These are phyloP conservation scores for Hyphopichia burtonii DNA, from an alignment of 1,139 yeast genomes.

Conservation along the genomic window DNA sequence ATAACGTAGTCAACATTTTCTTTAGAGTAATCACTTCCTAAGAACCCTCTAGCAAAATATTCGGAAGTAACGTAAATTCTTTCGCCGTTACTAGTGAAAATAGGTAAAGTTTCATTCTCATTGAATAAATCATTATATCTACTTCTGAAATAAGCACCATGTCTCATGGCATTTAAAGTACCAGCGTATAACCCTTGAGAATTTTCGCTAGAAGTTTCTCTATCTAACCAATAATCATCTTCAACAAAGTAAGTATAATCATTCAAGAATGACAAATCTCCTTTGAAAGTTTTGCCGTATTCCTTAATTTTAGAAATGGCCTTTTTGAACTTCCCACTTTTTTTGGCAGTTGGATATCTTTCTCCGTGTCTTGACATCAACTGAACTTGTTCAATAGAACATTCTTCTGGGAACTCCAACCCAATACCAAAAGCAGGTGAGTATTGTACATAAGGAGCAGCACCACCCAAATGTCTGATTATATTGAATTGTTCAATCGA, in stretches of 20 bases:
- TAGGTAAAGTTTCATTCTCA: conserved; percentile 21
- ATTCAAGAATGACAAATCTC: conserved; percentile 25
- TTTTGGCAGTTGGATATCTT: conserved; percentile 29
- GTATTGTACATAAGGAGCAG: conserved; percentile 37
- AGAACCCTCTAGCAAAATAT: conserved; percentile 30
- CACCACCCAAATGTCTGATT: conserved; percentile 32
- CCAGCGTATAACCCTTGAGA: conserved; percentile 23
- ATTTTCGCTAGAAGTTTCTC: conserved; percentile 24
- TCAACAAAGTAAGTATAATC: conserved; percentile 26
- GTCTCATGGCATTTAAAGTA: conserved; percentile 22
- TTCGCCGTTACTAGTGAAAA: conserved; percentile 29
- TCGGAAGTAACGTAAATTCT: conserved; percentile 29
- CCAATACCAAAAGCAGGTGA: conserved; percentile 32
- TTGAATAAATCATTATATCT: conserved; percentile 26
- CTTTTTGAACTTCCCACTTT: conserved; percentile 21
- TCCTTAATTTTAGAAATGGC: conserved; percentile 19
- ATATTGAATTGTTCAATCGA: conserved; percentile 40
- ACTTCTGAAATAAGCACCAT: conserved; percentile 31
- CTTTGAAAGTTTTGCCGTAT: conserved; percentile 17
- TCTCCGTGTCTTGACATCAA: conserved; percentile 38
- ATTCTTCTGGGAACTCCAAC: conserved; percentile 29
- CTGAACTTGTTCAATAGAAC: conserved; percentile 36
- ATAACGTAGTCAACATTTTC: conserved; percentile 17
- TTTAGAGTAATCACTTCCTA: conserved; percentile 19
- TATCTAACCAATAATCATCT: conserved; percentile 23